Evolutionary conservation across 768 basidiomycete species (phyloP), one percentile per base, ranked within the genome.

Genomic region (Amanita polypyramis): DNA sequence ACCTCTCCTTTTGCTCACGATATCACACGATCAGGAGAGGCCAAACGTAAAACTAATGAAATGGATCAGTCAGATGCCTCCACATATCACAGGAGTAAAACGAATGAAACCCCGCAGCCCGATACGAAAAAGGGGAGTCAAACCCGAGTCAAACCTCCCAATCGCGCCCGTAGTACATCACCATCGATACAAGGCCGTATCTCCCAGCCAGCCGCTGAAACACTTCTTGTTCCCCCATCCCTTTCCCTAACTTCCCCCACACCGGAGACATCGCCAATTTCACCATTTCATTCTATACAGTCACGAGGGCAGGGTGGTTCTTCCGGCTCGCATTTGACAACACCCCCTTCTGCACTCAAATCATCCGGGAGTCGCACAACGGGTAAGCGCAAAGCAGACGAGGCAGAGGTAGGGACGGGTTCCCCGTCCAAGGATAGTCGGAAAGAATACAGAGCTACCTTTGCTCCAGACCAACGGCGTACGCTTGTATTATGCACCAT

Each of bases 301-400:
- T 51, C 56, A 14, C 57, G 54, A 37, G 27, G 45, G 54, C 58
- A 21, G 37, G 15, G 66, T 19, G 51, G 59, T 15, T 47, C 50
- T 17, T 64, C 67, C 14, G 57, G 59, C 3, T 49, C 65, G 39
- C 56, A 54, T 47, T 57, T 56, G 14, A 54, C 63, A 21, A 58
- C 50, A 25, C 58, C 59, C n/a, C 60, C 67, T 17, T 57, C 65
- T 43, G 58, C 65, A 3, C 62, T 65, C 50, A 65, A 67, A 49
- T 63, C 66, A 17, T 52, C 63, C 33, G 63, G 67, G 7, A 62
- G 55, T 43, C 59, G 62, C 5, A 66, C 65, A 27, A 76, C 70
- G 55, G 80, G 80, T 5, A 87, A 87, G 61, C 69, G 85, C 51
- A 87, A 86, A 58, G 83, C 82, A 5, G 81, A 83, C 37, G 84